phyloP scores from a whole-genome alignment of 2,329 filamentous ascomycete species.

The Ophioceras dolichostomum region DNA sequence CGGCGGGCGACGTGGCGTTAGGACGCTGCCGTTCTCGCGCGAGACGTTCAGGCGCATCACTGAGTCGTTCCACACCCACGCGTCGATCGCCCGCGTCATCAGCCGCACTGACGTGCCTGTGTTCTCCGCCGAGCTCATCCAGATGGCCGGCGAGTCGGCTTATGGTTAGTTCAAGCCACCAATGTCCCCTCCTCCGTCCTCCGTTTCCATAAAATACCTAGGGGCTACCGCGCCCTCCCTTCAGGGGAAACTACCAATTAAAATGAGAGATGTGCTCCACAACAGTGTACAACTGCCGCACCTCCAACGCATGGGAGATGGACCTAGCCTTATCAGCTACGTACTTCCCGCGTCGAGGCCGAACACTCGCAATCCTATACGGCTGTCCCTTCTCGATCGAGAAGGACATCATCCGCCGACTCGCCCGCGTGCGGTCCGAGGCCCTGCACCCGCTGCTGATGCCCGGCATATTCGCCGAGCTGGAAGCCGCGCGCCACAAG shows the following conservation, averaged over 20 bases:
- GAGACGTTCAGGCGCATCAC: constrained; percentile 8
- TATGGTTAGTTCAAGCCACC: constrained; percentile 5
- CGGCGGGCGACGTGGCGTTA: constrained; percentile 2
- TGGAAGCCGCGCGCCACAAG: constrained; percentile 15
- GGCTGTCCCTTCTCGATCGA: constrained; percentile 9
- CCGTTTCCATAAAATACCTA: too few relatives aligned
- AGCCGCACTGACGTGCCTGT: constrained; percentile 12
- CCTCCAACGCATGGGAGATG: constrained; percentile 13
- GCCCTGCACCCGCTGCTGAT: constrained; percentile 14
- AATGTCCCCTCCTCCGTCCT: not conserved
- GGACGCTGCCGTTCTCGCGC: constrained; percentile 10
- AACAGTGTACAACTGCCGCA: constrained; percentile 14
- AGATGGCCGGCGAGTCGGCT: constrained; percentile 5
- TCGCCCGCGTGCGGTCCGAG: constrained; percentile 1
- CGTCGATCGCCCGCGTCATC: constrained; percentile 11
- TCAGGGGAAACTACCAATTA: not conserved
- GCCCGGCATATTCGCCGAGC: constrained; percentile 17
- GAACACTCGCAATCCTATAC: constrained; percentile 13
- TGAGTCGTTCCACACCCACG: constrained; percentile 8
- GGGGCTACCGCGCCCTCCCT: not conserved
- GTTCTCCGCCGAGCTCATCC: constrained; percentile 8
- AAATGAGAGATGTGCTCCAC: too few relatives aligned
- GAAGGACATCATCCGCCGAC: constrained; percentile 7
- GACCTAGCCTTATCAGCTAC: constrained; percentile 14
- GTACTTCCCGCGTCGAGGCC: constrained; percentile 10